Base-by-base conservation (phyloP, 495 filamentous ascomycete species). In the Wilcoxina mikolae region DNA sequence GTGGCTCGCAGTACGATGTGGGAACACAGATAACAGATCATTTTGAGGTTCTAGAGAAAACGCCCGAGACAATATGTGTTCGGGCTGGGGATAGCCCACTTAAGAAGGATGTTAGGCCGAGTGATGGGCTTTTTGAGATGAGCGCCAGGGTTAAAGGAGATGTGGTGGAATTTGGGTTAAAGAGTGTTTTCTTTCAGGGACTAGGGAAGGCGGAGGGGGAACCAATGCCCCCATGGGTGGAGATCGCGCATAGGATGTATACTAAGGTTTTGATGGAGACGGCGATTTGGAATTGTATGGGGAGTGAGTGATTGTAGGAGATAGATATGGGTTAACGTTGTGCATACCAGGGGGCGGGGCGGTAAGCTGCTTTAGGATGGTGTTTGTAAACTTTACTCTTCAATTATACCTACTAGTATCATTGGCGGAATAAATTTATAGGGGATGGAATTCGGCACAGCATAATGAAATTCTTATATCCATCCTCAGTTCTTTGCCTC, bases 21-120 rank as follows among this genome's bases (percentile, higher is more conserved):
- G 82, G 82, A 24, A 81, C 82, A 20, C 65, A 75, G 26, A 76
- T 85, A 60, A 82, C 79, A 24, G 83, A 87, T 62, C 82, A 87
- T 67, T 86, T 87, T 65, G 80, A 87, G 66, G 82, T 87, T 0
- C 68, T 87, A 2, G 76, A 78, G 55, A 81, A 83, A 66, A 77
- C 73, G 17, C 70, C 76, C 5, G 74, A 74, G 24, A 69, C 71
- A 26, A 81, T 85, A 42, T 65, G 76, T 4, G 74, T 85, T 26
- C 77, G 83, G 17, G 81, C 79, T 61, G 83, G 82, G 23, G 82
- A 80, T 55, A 77, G 77, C 3, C 83, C 83, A 0, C 70, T 78
- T 47, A 74, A 75, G 24, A 58, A 56, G 25, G 76, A 70, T 0
- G 72, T 80, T 24, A 70, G 82, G 31, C 69, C 73, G 22, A 78